Evolutionary conservation across 352 stramenopile genomes (phyloP), one percentile per base, ranked within the genome.

Genomic region (Pythium brachiatum): DNA sequence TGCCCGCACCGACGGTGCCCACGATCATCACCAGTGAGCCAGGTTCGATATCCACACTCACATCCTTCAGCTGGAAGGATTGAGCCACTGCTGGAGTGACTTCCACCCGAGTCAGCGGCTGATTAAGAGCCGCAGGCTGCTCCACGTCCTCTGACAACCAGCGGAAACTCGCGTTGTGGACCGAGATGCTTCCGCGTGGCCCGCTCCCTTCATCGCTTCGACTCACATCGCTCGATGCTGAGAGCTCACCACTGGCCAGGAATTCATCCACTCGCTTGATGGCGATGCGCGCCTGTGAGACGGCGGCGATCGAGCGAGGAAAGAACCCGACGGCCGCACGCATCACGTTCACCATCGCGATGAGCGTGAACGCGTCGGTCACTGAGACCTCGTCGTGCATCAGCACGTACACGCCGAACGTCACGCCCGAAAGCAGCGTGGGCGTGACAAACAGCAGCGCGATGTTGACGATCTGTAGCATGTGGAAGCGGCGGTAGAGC

Each of bases 271-370:
- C 63, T 27, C 67, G 61, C 2, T 54, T 43, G 46, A 70, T 63
- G 11, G 62, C 67, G 23, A 69, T 70, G 1, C 46, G 51, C 7
- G 67, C 67, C 57, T 74, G 67, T 4, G 67, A 74, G 18, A 74
- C 53, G 0, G 53, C 31, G 7, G 67, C 67, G 32, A 74, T 69
- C 15, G 67, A 58, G n/a, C 66, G 53, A n/a, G 67, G 67, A 31
- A 74, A 74, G 9, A 74, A 43, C 51, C 61, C 66, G 1, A 74
- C 67, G 13, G 61, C 78, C 47, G 83, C 53, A 61, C 78, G 62
- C 53, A 79, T 81, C 51, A 88, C 73, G 63, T 88, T 88, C 54
- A 88, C 74, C 44, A 85, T 73, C 31, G 75, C 75, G 54, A 86
- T 83, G 13, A 79, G 70, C 15, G 75, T 80, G 50, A 85, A 88